Evolutionary conservation across 192 early-diverging fungal species (phyloP).

Genomic region (Coemansia sp.): DNA sequence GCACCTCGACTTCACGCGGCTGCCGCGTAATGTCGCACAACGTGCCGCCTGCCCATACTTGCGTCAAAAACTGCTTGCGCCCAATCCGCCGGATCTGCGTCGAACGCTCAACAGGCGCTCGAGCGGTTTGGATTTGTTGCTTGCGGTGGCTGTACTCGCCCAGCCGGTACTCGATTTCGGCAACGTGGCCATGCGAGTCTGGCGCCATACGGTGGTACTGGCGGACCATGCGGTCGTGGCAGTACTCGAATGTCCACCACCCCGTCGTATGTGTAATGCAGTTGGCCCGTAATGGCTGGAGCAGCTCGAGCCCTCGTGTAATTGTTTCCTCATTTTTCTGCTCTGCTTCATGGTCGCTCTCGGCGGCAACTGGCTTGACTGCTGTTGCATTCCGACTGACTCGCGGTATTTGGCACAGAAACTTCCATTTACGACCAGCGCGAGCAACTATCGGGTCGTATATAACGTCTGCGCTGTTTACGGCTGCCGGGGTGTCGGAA

Average conservation of each 20-base stretch:
- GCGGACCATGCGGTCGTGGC: slow-evolving; percentile 62
- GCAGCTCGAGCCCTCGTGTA: slow-evolving; percentile 60
- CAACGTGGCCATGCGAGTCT: slow-evolving; percentile 25
- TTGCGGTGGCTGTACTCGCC: slow-evolving; percentile 37
- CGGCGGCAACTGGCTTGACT: background rate
- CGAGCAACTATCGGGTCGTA: slow-evolving; percentile 35
- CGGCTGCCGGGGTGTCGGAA: no score
- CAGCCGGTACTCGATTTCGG: slow-evolving; percentile 45
- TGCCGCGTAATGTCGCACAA: slow-evolving; percentile 71
- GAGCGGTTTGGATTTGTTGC: slow-evolving; percentile 15
- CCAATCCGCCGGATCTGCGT: slow-evolving; percentile 40
- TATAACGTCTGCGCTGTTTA: background rate
- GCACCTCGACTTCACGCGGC: slow-evolving; percentile 71
- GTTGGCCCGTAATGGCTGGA: slow-evolving; percentile 29
- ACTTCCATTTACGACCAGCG: slow-evolving; percentile 23
- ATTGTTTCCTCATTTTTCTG: slow-evolving; percentile 26
- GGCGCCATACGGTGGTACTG: slow-evolving; percentile 59
- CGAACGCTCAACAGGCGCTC: slow-evolving; percentile 27
- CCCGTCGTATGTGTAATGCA: slow-evolving; percentile 58
- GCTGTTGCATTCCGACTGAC: slow-evolving; percentile 19
- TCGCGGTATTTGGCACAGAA: slow-evolving; percentile 59
- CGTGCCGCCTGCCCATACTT: slow-evolving; percentile 73
- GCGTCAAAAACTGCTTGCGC: slow-evolving; percentile 63
- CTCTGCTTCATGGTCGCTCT: slow-evolving; percentile 36
- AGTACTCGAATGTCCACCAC: slow-evolving; percentile 89